Evolutionary conservation across 768 basidiomycete species (phyloP), one percentile per base, ranked within the genome.

Genomic region (Phlebiopsis flavidoalba): DNA sequence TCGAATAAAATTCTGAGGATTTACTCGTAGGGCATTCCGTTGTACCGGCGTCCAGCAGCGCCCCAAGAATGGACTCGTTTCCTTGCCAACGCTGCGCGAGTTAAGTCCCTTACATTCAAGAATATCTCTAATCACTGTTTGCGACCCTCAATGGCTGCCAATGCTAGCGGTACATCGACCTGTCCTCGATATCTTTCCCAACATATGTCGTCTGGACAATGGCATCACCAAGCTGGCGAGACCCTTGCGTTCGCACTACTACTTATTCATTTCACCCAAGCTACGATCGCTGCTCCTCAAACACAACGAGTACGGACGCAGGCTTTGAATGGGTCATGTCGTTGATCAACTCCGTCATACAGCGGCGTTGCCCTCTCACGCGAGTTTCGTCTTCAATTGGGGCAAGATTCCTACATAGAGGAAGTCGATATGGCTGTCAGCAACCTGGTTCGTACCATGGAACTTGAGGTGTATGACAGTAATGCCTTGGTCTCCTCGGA

Each of bases 41-140:
- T 43, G 17, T 17, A 12, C 17, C 40, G 10, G 17, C 40, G 17
- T 8, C 59, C 59, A 33, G 51, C 59, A 21, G 19, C 17, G 1
- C 51, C 40, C 21, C 40, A 17, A 4, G 59, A 60, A n/a, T 60
- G 59, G 59, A 52, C 36, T n/a, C 51, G 59, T 24, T 36, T 60
- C 22, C 14, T 47, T 3, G 43, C 46, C 26, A 43, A 60, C 37
- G 59, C 59, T 15, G 52, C 37, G 3, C 53, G 33, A 17, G 52
- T 60, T 14, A 51, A 45, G 22, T 24, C 59, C 10, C 19, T 53
- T n/a, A 36, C 31, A 17, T 43, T 48, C 47, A 11, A 24, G 15
- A 15, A 52, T 31, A 40, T 15, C 22, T 36, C n/a, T 8, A 19
- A 11, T 17, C 26, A 53, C 22, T 35, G 33, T 26, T 1, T 21